Base-by-base conservation (phyloP, 2,329 filamentous ascomycete species). In the Harringtonia lauricola region DNA sequence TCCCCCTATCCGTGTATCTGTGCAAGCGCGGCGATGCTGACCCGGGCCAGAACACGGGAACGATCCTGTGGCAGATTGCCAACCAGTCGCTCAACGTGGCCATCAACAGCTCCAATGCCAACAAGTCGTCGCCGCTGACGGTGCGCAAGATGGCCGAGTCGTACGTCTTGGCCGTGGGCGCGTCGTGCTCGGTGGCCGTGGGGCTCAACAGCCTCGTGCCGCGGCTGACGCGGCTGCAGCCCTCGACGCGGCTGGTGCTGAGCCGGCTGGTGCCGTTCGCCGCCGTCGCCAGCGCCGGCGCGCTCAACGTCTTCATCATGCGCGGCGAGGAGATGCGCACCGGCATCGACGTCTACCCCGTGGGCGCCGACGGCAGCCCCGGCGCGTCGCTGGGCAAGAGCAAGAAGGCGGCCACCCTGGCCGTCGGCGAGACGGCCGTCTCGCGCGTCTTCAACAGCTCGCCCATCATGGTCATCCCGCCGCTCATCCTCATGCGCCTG, bases 81-180 rank as follows among this genome's bases (percentile, higher is more conserved):
- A 98, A 98, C 66, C 92, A 98, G 68, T 95, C 89, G 13, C 81
- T 98, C 55, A 98, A 98, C 62, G 92, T 98, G 24, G 90, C 87
- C 53, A 90, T 98, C 72, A 98, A 98, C 74, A 88, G 80, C 61
- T 86, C 90, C 59, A 98, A 98, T 63, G 87, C 90, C 50, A 98
- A 98, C 75, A 98, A 98, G 64, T 95, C 88, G 33, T 89, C 87
- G 3, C 87, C 90, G 1, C 75, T 96, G 50, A 84, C 85, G 18
- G 83, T 79, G 47, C 76, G 78, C 19, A 85, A 86, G 53, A 81
- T 98, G 49, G 76, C 82, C 49, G 81, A 95, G 64, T 95, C 88
- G 41, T 98, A 96, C 70, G 76, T 84, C 59, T 74, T 95, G 48
- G 92, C 92, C 43, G 92, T 98, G 18, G 81, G 85, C 44, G 90